Evolutionary conservation across 106 monocot genomes (phyloP).

Genomic region (Dioscorea alata): DNA sequence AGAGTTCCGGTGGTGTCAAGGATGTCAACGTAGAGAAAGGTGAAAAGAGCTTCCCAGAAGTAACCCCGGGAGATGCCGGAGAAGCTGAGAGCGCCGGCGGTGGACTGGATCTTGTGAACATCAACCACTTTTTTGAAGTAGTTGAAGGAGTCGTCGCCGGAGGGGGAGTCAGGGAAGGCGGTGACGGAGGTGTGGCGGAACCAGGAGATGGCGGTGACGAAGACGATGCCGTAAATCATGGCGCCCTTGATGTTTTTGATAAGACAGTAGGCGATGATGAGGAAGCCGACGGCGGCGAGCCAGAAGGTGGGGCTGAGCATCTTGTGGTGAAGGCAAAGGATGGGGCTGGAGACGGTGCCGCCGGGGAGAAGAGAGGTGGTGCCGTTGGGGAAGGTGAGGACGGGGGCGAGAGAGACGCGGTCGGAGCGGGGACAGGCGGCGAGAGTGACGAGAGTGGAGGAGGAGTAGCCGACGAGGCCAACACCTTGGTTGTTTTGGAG

Average conservation of each 20-base stretch:
- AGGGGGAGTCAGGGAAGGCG: slow-evolving; percentile 20
- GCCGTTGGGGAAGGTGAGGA: slow-evolving; percentile 25
- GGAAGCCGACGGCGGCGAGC: slow-evolving; percentile 34
- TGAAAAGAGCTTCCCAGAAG: slow-evolving; percentile 39
- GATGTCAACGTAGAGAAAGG: slow-evolving; percentile 39
- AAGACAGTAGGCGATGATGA: slow-evolving; percentile 30
- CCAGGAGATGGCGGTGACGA: slow-evolving; percentile 39
- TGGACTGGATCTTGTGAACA: slow-evolving; percentile 22
- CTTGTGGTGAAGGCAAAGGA: slow-evolving; percentile 32
- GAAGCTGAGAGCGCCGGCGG: slow-evolving; percentile 34
- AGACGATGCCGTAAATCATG: slow-evolving; percentile 41
- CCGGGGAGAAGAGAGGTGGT: slow-evolving; percentile 28
- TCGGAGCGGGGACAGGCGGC: slow-evolving; percentile 27
- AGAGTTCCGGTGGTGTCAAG: slow-evolving; percentile 40
- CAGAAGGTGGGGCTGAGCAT: slow-evolving; percentile 49
- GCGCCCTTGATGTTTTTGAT: slow-evolving; percentile 26
- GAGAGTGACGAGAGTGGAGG: slow-evolving; percentile 34
- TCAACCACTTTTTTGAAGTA: slow-evolving; percentile 41
- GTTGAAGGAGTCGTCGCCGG: slow-evolving; percentile 20
- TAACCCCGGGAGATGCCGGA: slow-evolving; percentile 1
- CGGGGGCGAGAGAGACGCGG: slow-evolving; percentile 22
- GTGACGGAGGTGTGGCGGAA: slow-evolving; percentile 39
- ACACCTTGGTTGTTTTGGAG: slow-evolving; percentile 36
- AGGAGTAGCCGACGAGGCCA: slow-evolving; percentile 30
- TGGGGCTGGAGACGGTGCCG: slow-evolving; percentile 24